Base-by-base conservation (phyloP, 495 filamentous ascomycete genomes). In the Penicillium subrubescens region DNA sequence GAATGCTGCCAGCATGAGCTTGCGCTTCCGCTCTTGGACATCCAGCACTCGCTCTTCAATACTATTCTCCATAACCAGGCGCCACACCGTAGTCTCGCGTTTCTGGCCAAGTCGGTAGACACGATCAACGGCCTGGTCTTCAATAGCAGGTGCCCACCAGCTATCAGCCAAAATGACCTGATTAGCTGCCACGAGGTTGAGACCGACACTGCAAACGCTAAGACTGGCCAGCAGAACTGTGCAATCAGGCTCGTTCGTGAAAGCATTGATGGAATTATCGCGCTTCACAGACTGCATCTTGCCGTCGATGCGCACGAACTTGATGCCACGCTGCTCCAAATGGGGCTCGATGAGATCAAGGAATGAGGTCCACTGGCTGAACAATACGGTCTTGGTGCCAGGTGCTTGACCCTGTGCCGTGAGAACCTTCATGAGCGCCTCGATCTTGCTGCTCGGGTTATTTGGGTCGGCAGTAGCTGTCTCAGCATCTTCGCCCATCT, bases 91-190 rank as follows among this genome's bases (percentile, higher is more conserved):
- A 0, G 88, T 90, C 64, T 88, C 85, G 34, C 89, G 82, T 59
- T 82, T 94, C 77, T 98, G 94, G 3, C 94, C 94, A 0, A 97
- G 84, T 5, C 94, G 83, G 65, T 97, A 92, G 19, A 97, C 94
- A 1, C 94, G 88, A 71, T 98, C 94, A 3, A 97, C 85, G 29
- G 94, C 94, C 70, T 98, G 94, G 69, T 96, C 93, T 74, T 98
- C 94, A 62, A 97, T 94, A 0, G 92, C 93, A 0, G 93, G 92
- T 3, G 93, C 92, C 92, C 94, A 97, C 94, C 92, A 97, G 50
- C 85, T 89, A 71, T 98, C 94, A 0, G 87, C 84, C 8, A 97
- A 81, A 17, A 97, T 87, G 52, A 95, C 92, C 27, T 94, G 93
- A 60, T 94, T 93, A 2, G 94, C 94, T 0, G 91, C 88, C 0